Evolutionary conservation across 768 basidiomycete species (phyloP).

Genomic region (Amyloporia xantha): DNA sequence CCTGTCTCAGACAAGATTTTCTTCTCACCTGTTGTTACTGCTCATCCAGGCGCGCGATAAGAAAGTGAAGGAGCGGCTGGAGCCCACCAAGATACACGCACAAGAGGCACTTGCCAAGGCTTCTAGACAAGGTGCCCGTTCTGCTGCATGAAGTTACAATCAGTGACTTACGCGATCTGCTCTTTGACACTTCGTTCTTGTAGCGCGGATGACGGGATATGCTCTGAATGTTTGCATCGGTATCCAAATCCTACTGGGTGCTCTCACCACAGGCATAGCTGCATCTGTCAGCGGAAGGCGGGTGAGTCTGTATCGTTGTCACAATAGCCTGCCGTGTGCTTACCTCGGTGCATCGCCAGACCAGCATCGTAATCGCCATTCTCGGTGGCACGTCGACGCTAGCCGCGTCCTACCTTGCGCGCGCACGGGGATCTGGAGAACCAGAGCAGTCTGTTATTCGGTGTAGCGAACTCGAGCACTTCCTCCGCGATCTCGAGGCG

Average conservation of each 20-base stretch:
- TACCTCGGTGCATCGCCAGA: conserved; percentile 16
- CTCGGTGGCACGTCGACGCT: conserved; percentile 60
- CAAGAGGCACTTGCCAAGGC: conserved; percentile 39
- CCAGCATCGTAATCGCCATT: conserved; percentile 32
- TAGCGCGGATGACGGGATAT: conserved; percentile 28
- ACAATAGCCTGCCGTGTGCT: conserved; percentile 19
- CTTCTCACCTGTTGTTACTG: neutral
- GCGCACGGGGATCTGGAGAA: conserved; percentile 61
- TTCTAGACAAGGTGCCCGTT: conserved; percentile 33
- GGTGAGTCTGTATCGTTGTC: neutral
- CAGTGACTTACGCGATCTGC: conserved; percentile 13
- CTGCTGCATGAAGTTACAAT: neutral
- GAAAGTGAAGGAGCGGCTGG: conserved; percentile 44
- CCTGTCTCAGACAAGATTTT: no score
- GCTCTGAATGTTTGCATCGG: conserved; percentile 47
- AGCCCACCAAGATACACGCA: conserved; percentile 47
- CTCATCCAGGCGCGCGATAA: conserved; percentile 7
- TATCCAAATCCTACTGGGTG: conserved; percentile 56
- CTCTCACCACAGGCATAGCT: conserved; percentile 60
- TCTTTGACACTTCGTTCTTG: neutral
- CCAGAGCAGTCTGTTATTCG: conserved; percentile 56
- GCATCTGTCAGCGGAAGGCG: conserved; percentile 29
- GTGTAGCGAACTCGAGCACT: conserved; percentile 58
- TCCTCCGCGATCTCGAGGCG: conserved; percentile 53
- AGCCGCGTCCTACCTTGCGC: conserved; percentile 67